A percentile compares a stretch with the other conserved stretches of the same genome.
Evolutionary conservation across 2,329 filamentous ascomycete species (phyloP).

Genomic region (Lecanosticta acicola): DNA sequence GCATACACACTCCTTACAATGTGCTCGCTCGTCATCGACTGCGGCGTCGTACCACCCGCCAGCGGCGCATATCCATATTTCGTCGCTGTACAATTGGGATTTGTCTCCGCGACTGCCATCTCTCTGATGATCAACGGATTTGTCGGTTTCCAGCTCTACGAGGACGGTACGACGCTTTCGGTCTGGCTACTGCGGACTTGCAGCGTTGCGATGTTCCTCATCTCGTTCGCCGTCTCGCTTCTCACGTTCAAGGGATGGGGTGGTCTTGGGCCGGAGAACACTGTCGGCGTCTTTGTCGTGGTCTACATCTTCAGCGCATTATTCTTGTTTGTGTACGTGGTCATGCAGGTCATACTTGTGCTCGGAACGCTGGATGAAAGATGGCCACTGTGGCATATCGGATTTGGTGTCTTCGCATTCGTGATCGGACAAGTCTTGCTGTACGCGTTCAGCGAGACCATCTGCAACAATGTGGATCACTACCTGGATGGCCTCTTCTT

Average conservation of each 20-base stretch:
- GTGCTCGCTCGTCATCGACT: constrained; percentile 82
- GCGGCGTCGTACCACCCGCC: constrained; percentile 82
- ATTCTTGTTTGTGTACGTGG: constrained; percentile 76
- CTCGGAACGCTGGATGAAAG: constrained; percentile 85
- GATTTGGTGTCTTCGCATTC: constrained; percentile 87
- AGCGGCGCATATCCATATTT: constrained; percentile 84
- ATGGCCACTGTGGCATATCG: constrained; percentile 90
- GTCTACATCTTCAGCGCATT: constrained; percentile 87
- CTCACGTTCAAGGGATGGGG: constrained; percentile 91
- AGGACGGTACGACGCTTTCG: constrained; percentile 88
- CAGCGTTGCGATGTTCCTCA: constrained; percentile 74
- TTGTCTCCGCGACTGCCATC: constrained; percentile 79
- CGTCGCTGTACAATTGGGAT: constrained; percentile 75
- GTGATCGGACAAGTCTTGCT: constrained; percentile 86
- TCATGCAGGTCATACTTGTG: constrained; percentile 84
- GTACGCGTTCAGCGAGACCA: constrained; percentile 79
- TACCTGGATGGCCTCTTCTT: constrained; percentile 95
- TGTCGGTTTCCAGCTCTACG: constrained; percentile 95
- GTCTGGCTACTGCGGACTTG: constrained; percentile 84
- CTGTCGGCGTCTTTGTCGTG: constrained; percentile 82
- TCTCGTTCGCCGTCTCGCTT: constrained; percentile 81
- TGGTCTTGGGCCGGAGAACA: constrained; percentile 77
- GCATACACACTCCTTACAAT: constrained; percentile 87
- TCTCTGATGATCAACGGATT: constrained; percentile 95
- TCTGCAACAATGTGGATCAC: constrained; percentile 80